These are phyloP conservation scores for Pseudogymnoascus sp. DNA, from an alignment of 2,329 filamentous ascomycete genomes.

Conservation along the genomic window DNA sequence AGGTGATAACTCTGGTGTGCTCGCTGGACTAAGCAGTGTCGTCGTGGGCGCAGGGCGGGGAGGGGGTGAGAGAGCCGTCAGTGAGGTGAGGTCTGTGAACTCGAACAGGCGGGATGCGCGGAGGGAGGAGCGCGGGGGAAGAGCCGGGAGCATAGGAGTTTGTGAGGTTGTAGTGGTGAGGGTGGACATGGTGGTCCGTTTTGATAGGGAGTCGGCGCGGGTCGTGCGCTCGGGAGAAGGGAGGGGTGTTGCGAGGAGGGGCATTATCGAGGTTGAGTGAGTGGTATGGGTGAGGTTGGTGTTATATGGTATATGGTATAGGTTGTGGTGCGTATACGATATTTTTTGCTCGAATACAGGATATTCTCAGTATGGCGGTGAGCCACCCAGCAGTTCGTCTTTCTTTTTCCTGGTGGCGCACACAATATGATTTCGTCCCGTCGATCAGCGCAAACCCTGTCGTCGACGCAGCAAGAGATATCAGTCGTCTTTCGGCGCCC, in stretches of 20 bases:
- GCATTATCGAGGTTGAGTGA: background rate
- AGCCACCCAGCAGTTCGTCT: background rate
- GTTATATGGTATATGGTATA: background rate
- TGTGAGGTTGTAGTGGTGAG: background rate
- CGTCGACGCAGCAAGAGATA: background rate
- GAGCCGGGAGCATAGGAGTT: background rate
- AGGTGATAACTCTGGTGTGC: background rate
- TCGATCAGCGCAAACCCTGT: background rate
- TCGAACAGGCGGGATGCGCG: conserved; percentile 1
- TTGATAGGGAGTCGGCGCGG: background rate
- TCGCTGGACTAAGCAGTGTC: background rate
- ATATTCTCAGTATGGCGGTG: conserved; percentile 9
- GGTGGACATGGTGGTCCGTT: background rate
- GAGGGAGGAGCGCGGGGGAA: background rate
- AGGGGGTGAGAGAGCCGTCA: background rate
- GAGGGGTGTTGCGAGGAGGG: conserved; percentile 4
- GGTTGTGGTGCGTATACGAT: background rate
- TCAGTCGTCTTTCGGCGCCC: background rate
- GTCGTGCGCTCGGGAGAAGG: background rate
- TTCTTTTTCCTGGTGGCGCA: background rate
- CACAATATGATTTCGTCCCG: background rate
- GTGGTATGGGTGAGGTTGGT: background rate
- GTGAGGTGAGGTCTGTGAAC: background rate
- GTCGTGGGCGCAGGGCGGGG: background rate
- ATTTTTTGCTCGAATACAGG: background rate